Evolutionary conservation across 202 grass and related monocot genomes (phyloP).

Genomic region (Setaria italica): DNA sequence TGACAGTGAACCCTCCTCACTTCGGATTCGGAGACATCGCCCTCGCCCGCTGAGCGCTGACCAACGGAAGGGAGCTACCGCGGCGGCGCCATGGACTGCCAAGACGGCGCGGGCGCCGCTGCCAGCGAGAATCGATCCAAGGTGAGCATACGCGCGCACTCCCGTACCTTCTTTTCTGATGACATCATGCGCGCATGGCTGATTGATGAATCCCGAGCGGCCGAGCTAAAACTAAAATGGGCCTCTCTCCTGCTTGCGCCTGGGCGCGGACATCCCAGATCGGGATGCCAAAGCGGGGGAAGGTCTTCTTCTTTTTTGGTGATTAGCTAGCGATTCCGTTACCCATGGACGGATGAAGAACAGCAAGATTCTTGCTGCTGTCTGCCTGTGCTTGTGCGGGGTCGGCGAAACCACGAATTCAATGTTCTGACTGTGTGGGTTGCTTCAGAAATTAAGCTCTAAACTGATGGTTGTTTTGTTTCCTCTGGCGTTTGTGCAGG

Average conservation of each 20-base stretch:
- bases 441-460: not conserved
- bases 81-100: conserved; percentile 34
- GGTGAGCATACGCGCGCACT: conserved; percentile 25
- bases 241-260: not conserved
- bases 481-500: not conserved
- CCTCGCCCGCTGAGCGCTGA: not conserved
- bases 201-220: not conserved
- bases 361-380: not conserved
- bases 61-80: not conserved
- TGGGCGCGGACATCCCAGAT: not conserved
- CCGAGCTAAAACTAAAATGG: not conserved
- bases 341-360: conserved; percentile 5
- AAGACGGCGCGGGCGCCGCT: not conserved
- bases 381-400: not conserved
- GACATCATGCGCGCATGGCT: not conserved
- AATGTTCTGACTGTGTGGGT: not conserved
- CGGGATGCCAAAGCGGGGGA: not conserved
- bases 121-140: conserved; percentile 23
- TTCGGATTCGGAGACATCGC: conserved; percentile 11
- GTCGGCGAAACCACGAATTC: not conserved
- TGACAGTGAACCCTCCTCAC: not conserved
- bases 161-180: not conserved
- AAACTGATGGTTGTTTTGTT: not conserved
- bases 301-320: not conserved
- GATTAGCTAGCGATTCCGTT: not conserved